These are phyloP conservation scores for Elsinoe arachidis DNA, from an alignment of 2,329 filamentous ascomycete species.

Conservation along the genomic window DNA sequence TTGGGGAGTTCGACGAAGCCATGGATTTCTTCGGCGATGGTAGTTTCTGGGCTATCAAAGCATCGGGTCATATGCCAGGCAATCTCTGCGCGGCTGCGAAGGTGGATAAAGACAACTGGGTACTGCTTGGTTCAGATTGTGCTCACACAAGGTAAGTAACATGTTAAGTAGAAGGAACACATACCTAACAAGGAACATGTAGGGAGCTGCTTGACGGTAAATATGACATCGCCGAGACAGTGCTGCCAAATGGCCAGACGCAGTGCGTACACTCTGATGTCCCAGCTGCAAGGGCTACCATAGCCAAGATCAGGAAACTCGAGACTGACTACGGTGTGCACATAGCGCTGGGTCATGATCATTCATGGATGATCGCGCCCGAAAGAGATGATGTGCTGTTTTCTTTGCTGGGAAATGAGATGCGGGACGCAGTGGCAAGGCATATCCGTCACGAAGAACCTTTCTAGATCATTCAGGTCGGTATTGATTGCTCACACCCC, in stretches of 20 bases:
- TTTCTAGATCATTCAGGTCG: too few species aligned
- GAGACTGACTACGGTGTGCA: neutral
- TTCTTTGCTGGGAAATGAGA: too few species aligned
- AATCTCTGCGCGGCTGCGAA: neutral
- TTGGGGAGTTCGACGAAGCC: neutral
- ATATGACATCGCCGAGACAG: neutral
- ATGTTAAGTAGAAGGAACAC: too few species aligned
- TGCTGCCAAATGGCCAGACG: neutral
- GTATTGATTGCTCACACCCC: too few species aligned
- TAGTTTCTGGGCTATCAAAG: neutral
- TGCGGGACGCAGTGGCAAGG: too few species aligned
- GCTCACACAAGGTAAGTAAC: too few species aligned
- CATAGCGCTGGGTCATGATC: neutral
- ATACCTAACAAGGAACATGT: too few species aligned
- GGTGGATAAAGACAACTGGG: neutral
- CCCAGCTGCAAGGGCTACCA: neutral
- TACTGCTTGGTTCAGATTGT: neutral
- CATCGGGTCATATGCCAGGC: neutral
- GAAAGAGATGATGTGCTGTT: neutral
- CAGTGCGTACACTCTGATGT: neutral
- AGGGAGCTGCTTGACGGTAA: neutral
- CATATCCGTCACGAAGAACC: too few species aligned
- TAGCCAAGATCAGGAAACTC: neutral
- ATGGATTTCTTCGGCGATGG: neutral
- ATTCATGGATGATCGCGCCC: neutral